These are phyloP conservation scores for Xanthoceras sorbifolium DNA, from an alignment of 345 rosid species.

Conservation along the genomic window DNA sequence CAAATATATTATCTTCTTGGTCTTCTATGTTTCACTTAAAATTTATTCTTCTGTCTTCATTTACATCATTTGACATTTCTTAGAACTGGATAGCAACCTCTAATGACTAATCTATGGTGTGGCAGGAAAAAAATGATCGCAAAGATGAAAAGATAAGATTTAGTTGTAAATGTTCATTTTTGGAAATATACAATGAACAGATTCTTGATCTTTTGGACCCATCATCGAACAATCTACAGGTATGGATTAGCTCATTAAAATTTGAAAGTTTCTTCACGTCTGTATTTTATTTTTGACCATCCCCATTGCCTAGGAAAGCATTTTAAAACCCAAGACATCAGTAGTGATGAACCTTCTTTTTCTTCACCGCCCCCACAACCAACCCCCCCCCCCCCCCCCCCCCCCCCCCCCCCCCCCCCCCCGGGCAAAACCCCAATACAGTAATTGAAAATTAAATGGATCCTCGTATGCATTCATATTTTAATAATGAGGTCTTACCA, in stretches of 20 bases:
- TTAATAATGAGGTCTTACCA: not conserved
- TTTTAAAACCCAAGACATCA: too few species aligned
- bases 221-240: conserved; percentile 84
- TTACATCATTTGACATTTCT: not conserved
- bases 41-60: not conserved
- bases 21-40: not conserved
- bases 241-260: conserved; percentile 21
- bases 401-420: not conserved
- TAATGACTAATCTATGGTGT: conserved; percentile 19
- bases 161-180: conserved; percentile 89
- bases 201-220: conserved; percentile 97
- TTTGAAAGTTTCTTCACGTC: not conserved
- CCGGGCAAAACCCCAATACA: not conserved
- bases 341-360: too few species aligned
- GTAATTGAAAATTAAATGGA: not conserved
- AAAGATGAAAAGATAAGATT: conserved; percentile 79
- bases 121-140: conserved; percentile 85
- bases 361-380: too few species aligned
- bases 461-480: not conserved
- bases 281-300: not conserved
- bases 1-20: not conserved
- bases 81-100: conserved; percentile 5
- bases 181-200: conserved; percentile 98
- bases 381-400: not conserved
- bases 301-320: too few species aligned